Evolutionary conservation across 202 grass and related monocot genomes (phyloP), one percentile per base, ranked within the genome.

Genomic region (Dendrocalamus latiflorus): DNA sequence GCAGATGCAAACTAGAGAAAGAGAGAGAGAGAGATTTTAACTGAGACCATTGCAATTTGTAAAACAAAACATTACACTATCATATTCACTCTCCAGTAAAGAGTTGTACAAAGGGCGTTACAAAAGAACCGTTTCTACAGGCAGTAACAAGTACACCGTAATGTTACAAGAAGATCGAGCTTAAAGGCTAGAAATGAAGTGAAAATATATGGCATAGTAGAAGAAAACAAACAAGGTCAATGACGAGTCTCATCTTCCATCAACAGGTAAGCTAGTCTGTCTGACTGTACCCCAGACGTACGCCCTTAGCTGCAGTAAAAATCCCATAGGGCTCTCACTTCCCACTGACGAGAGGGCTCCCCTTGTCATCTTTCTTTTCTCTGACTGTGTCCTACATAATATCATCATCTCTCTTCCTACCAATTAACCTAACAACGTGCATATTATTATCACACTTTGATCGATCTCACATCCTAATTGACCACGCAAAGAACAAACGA

Each of bases 291-390:
- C 84, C 36, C 69, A 76, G 82, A 77, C 79, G 59, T 80, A 76
- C 74, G 79, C 80, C 87, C 80, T 69, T 87, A 84, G 84, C 88
- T 84, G 80, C 75, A 75, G 84, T 87, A 80, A 83, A 90, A 90
- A 76, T 90, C 79, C 88, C 75, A 80, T 78, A 86, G 81, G 84
- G 88, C 88, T 90, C 67, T 88, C 72, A 69, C 88, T 83, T 72
- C 60, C 59, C 37, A 50, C 88, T 87, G 88, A 87, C 70, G 75
- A 61, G 84, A 79, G 84, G 88, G 88, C 88, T 90, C 84, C 68
- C 57, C 54, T 50, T 79, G 42, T 53, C 34, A 34, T 39, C 8
- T 12, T 34, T 74, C 16, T 42, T 50, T 25, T 47, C 38, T 72
- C 48, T 80, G 9, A 36, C 33, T 61, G 53, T 71, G 75, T 81